Evolutionary conservation across 768 basidiomycete genomes (phyloP), one percentile per base, ranked within the genome.

Genomic region (Leucocoprinus leucothites): DNA sequence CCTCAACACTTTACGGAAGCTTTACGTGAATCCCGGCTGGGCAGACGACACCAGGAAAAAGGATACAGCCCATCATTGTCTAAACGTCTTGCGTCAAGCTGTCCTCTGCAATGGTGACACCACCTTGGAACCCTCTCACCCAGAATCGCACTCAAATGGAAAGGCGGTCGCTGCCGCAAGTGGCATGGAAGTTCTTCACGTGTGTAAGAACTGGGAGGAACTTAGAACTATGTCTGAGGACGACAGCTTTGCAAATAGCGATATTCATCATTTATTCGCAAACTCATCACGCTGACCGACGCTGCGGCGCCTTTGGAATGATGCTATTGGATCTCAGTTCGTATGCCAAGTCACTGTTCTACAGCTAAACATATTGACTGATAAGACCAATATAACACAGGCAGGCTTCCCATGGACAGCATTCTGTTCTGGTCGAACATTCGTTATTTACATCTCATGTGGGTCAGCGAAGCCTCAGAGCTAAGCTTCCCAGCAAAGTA

Each of bases 121-220:
- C 1, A 56, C 60, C 9, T 38, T 58, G 13, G 60, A 61, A 46
- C 57, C 57, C 25, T 53, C 55, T 3, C 44, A 46, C 14, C 31
- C 42, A 13, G 52, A 49, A 25, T 35, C 24, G n/a, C 52, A 46
- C 24, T 45, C 44, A 9, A 28, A 26, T 38, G 52, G 52, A 36
- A 45, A 53, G 35, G 19, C 14, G 11, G 52, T 53, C n/a, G 44
- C 44, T 5, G 53, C 52, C 22, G 44, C 48, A 31, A 55, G 47
- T 48, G 60, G 57, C 11, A 50, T 53, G 50, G 46, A 52, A 3
- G 60, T 58, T 14, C 25, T 45, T 18, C 57, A 61, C 40, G 46
- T 56, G 28, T 61, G 60, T 35, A 53, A 55, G 24, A 51, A 58
- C 19, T 61, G 60, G 60, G 55, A 53, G 16, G 54, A 57, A 31